Percentiles rank a stretch among this genome's conserved stretches.
These are phyloP conservation scores for Exobasidium cylindrosporum DNA, from an alignment of 1,284 basidiomycete species.

Conservation along the genomic window DNA sequence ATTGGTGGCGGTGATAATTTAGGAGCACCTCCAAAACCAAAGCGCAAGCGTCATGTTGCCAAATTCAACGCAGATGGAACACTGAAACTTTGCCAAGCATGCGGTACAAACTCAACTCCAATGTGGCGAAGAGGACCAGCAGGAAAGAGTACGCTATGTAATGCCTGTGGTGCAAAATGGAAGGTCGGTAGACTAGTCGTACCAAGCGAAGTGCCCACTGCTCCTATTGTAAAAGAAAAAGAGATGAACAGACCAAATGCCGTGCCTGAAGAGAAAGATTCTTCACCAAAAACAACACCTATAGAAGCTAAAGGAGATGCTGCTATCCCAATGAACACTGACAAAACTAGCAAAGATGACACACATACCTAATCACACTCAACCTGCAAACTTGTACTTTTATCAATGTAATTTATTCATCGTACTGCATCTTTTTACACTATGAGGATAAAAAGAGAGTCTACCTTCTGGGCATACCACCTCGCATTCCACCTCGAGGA, in stretches of 20 bases:
- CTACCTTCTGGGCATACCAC: conserved; percentile 14
- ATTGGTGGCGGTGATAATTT: background rate
- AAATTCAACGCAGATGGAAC: conserved; percentile 52
- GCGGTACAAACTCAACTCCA: conserved; percentile 50
- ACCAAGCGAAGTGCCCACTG: conserved; percentile 23
- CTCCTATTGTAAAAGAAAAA: background rate
- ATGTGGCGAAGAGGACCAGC: conserved; percentile 52
- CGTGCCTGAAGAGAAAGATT: background rate
- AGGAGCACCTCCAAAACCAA: conserved; percentile 11
- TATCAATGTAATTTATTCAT: background rate
- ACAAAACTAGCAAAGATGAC: background rate
- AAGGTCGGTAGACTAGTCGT: conserved; percentile 49
- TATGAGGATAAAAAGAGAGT: background rate
- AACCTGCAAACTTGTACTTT: background rate
- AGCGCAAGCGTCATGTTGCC: conserved; percentile 50
- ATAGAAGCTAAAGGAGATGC: background rate
- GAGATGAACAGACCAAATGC: background rate
- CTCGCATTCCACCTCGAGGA: conserved; percentile 13
- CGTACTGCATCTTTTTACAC: background rate
- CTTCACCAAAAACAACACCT: background rate
- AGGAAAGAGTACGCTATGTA: conserved; percentile 49
- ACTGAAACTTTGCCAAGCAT: conserved; percentile 50
- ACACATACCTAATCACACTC: too few species aligned
- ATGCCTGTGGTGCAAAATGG: conserved; percentile 52
- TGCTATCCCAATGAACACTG: background rate